Conservation (phyloP, 2,329 filamentous ascomycete species). For the Calonectria hawksworthii region DNA sequence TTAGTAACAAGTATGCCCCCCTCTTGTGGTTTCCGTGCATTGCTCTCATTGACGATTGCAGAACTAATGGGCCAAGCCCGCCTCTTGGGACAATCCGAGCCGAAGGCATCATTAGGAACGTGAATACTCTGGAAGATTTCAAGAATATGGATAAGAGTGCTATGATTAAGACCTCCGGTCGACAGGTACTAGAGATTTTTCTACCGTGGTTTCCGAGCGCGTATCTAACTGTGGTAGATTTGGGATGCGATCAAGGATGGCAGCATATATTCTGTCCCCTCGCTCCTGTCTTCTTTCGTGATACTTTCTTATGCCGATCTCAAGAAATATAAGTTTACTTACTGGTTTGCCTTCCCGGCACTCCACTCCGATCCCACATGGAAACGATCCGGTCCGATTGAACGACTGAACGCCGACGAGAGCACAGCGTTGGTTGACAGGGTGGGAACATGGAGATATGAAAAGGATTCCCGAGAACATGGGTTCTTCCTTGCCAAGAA, state of each 20-base stretch:
- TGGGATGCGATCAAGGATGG: conserved; percentile 98
- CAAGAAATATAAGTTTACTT: conserved; percentile 98
- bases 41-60: conserved; percentile 36
- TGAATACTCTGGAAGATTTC: conserved; percentile 96
- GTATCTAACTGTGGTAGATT: conserved; percentile 69
- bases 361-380: conserved; percentile 90
- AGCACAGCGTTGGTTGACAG: conserved; percentile 84
- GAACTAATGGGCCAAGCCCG: conserved; percentile 64
- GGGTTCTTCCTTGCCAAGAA: conserved; percentile 97
- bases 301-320: conserved; percentile 94
- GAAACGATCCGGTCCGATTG: conserved; percentile 72
- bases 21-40: conserved; percentile 33
- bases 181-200: conserved; percentile 71
- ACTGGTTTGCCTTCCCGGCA: conserved; percentile 97
- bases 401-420: conserved; percentile 75
- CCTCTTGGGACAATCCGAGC: conserved; percentile 82
- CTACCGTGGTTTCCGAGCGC: not conserved
- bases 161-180: conserved; percentile 83
- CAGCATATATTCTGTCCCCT: conserved; percentile 95
- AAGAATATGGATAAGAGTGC: conserved; percentile 84
- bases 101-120: conserved; percentile 95
- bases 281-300: conserved; percentile 88
- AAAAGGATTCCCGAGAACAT: conserved; percentile 85
- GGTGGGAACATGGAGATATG: conserved; percentile 89
- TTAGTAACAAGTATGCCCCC: conserved; percentile 80